These are phyloP conservation scores for Solanum medicagineum DNA, from an alignment of 257 asterid species.

Conservation along the genomic window DNA sequence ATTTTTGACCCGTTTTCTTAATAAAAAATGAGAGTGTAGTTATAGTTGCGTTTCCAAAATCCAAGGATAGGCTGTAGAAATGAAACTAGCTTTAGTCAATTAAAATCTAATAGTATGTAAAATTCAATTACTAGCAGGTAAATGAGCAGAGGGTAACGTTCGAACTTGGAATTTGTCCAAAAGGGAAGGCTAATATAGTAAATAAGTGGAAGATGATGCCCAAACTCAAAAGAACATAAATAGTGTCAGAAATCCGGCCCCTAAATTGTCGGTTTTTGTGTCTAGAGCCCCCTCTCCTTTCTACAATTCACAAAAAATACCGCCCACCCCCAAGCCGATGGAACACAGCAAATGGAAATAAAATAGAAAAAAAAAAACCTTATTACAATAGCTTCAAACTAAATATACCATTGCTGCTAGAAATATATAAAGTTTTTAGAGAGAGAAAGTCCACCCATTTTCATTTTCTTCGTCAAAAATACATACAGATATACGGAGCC, in stretches of 20 bases:
- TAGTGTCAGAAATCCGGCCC: neutral
- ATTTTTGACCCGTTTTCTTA: too few relatives aligned
- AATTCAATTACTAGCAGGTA: neutral
- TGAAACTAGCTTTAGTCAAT: neutral
- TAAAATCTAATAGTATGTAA: neutral
- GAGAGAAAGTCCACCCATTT: neutral
- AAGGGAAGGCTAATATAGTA: neutral
- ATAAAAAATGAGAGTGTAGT: neutral
- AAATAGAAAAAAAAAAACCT: neutral
- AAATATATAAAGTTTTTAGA: neutral
- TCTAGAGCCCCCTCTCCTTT: neutral
- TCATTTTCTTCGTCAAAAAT: neutral
- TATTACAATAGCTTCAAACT: neutral
- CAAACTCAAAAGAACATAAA: neutral
- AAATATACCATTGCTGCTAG: neutral
- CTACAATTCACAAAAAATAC: neutral
- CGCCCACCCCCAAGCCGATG: neutral
- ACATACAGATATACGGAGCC: neutral
- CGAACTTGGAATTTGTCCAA: neutral
- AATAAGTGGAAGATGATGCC: neutral
- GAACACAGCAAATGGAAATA: neutral
- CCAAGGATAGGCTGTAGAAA: neutral
- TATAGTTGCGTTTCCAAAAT: neutral
- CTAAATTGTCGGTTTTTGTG: slow-evolving; percentile 12
- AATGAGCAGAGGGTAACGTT: neutral